phyloP scores from a whole-genome alignment of 2,329 filamentous ascomycete genomes.

The Rhinocladiella similis region DNA sequence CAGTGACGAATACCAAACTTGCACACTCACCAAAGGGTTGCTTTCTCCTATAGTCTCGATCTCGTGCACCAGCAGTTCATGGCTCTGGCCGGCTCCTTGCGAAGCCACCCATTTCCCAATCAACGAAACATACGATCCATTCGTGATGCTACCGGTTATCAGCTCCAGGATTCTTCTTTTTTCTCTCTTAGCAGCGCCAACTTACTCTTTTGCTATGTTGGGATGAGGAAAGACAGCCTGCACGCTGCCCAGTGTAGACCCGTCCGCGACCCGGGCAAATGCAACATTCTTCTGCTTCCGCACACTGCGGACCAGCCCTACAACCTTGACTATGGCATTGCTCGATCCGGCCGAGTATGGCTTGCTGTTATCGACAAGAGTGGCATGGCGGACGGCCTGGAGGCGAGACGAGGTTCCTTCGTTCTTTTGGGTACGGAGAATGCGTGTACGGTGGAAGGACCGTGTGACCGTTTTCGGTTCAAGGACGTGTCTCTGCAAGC shows the following conservation, averaged over 20 bases:
- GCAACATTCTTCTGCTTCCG: slow-evolving; percentile 80
- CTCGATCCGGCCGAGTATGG: neutral
- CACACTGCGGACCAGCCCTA: slow-evolving; percentile 41
- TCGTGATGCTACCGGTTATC: slow-evolving; percentile 63
- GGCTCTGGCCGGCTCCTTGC: slow-evolving; percentile 65
- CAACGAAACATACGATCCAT: slow-evolving; percentile 76
- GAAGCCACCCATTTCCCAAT: slow-evolving; percentile 73
- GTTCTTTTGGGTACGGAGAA: neutral
- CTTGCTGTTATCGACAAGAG: slow-evolving; percentile 5
- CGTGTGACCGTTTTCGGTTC: neutral
- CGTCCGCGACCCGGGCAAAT: slow-evolving; percentile 85
- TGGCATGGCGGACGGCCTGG: slow-evolving; percentile 3
- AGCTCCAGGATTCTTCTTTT: slow-evolving; percentile 28
- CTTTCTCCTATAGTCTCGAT: slow-evolving; percentile 74
- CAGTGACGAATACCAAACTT: neutral
- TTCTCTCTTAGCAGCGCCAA: slow-evolving; percentile 28
- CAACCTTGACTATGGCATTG: slow-evolving; percentile 14
- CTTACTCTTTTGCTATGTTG: slow-evolving; percentile 70
- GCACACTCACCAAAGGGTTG: slow-evolving; percentile 47
- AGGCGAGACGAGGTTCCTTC: neutral
- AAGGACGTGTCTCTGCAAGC: neutral
- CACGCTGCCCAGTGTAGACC: slow-evolving; percentile 74
- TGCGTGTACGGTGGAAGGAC: neutral
- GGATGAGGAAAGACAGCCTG: slow-evolving; percentile 75
- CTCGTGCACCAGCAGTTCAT: slow-evolving; percentile 75